phyloP scores from a whole-genome alignment of 495 filamentous ascomycete genomes.

The Penicillium odoratum region DNA sequence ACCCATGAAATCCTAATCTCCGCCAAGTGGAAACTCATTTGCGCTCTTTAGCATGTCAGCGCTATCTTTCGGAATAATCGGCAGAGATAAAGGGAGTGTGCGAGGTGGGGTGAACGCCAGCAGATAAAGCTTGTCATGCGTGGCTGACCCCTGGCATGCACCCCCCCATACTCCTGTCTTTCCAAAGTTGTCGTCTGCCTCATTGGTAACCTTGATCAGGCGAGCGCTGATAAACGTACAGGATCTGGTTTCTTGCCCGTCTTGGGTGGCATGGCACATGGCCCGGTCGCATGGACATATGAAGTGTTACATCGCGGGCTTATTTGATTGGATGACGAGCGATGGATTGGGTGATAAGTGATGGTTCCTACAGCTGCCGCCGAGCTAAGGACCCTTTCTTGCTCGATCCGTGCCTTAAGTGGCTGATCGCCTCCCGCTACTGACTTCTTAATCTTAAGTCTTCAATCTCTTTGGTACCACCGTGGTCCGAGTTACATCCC shows the following conservation, averaged over 20 bases:
- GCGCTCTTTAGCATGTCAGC: background rate
- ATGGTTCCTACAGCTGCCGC: background rate
- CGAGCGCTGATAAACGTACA: background rate
- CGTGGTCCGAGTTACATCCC: background rate
- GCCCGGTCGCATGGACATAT: background rate
- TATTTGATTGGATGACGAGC: background rate
- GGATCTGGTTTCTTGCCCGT: background rate
- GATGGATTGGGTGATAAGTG: background rate
- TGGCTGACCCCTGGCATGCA: background rate
- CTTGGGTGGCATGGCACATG: slow-evolving; percentile 1
- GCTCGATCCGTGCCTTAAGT: background rate
- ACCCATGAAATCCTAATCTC: background rate
- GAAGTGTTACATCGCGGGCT: background rate
- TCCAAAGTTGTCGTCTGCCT: background rate
- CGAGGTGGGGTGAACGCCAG: background rate
- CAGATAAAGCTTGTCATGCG: background rate
- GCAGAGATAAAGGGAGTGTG: background rate
- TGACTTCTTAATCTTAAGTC: background rate
- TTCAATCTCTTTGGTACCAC: background rate
- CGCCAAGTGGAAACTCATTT: background rate
- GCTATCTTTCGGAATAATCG: background rate
- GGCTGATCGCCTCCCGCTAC: background rate
- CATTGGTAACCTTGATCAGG: background rate
- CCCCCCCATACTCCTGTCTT: too few relatives aligned
- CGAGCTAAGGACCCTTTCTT: background rate